A percentile compares a stretch with the other conserved stretches of the same genome.
phyloP scores from a whole-genome alignment of 1,284 basidiomycete genomes.

The Anthracocystis panici-leucophaei region DNA sequence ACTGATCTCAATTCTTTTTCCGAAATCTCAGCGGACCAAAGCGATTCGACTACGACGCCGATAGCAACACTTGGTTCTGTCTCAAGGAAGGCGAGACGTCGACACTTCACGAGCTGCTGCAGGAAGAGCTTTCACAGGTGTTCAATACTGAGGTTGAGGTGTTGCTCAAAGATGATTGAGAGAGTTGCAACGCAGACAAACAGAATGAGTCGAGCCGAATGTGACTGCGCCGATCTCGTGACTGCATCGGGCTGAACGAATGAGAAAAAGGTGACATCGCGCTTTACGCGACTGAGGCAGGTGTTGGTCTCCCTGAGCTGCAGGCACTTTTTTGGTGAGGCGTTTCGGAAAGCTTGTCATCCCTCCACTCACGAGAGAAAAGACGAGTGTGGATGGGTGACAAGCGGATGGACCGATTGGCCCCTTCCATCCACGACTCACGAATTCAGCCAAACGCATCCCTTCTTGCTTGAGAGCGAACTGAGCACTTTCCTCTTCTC shows the following conservation, averaged over 20 bases:
- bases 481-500: background rate
- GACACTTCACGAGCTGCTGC: constrained; percentile 55
- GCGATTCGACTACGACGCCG: constrained; percentile 65
- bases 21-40: constrained; percentile 60
- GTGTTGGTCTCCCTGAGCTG: constrained; percentile 7
- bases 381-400: too few species aligned
- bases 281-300: constrained; percentile 15
- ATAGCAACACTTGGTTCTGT: constrained; percentile 60
- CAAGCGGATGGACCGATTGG: constrained; percentile 6
- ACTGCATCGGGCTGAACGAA: background rate
- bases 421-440: constrained; percentile 2
- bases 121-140: constrained; percentile 55
- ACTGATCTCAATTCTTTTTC: constrained; percentile 4
- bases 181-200: background rate
- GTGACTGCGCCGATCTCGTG: background rate
- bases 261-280: constrained; percentile 6
- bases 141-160: constrained; percentile 53
- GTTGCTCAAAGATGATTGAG: constrained; percentile 26
- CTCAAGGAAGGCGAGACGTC: constrained; percentile 57
- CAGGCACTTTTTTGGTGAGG: background rate
- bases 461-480: background rate
- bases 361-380: constrained; percentile 12
- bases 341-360: constrained; percentile 4
- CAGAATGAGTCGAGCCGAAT: background rate
- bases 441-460: background rate